Evolutionary conservation across 2,329 filamentous ascomycete species (phyloP).

Genomic region (Penicillium sp.): DNA sequence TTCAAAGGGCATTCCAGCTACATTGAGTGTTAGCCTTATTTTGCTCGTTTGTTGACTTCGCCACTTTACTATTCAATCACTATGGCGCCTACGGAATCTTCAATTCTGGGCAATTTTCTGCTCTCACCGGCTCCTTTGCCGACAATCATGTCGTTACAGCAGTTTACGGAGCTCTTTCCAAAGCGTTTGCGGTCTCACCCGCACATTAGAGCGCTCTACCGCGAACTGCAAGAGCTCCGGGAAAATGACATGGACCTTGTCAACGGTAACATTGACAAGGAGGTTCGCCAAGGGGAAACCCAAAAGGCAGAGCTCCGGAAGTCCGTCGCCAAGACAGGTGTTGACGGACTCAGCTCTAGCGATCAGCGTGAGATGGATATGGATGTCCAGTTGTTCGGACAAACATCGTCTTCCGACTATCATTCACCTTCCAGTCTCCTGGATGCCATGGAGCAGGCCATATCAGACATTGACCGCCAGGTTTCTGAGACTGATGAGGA

Average conservation of each 20-base stretch:
- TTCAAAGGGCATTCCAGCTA: no score
- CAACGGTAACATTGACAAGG: slow-evolving; percentile 43
- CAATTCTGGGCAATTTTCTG: slow-evolving; percentile 71
- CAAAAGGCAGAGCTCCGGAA: slow-evolving; percentile 34
- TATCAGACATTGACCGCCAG: slow-evolving; percentile 57
- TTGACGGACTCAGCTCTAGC: slow-evolving; percentile 26
- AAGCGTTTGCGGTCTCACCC: slow-evolving; percentile 56
- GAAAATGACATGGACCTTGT: slow-evolving; percentile 61
- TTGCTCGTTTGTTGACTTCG: no score
- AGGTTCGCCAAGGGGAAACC: slow-evolving; percentile 29
- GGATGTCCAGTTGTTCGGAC: slow-evolving; percentile 54
- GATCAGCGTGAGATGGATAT: slow-evolving; percentile 37
- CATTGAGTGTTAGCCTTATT: no score
- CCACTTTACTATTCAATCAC: no score
- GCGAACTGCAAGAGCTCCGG: slow-evolving; percentile 68
- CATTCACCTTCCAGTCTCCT: slow-evolving; percentile 60
- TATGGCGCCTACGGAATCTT: slow-evolving; percentile 46
- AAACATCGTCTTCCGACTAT: slow-evolving; percentile 33
- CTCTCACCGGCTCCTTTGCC: slow-evolving; percentile 66
- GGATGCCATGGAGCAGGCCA: slow-evolving; percentile 60
- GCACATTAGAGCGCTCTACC: slow-evolving; percentile 63
- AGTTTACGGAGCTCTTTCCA: slow-evolving; percentile 71
- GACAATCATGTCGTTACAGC: slow-evolving; percentile 61
- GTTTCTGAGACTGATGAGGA: slow-evolving; percentile 59
- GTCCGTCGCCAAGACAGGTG: slow-evolving; percentile 26